phyloP scores from a whole-genome alignment of 331 rosid species.

The Quercus phellos region DNA sequence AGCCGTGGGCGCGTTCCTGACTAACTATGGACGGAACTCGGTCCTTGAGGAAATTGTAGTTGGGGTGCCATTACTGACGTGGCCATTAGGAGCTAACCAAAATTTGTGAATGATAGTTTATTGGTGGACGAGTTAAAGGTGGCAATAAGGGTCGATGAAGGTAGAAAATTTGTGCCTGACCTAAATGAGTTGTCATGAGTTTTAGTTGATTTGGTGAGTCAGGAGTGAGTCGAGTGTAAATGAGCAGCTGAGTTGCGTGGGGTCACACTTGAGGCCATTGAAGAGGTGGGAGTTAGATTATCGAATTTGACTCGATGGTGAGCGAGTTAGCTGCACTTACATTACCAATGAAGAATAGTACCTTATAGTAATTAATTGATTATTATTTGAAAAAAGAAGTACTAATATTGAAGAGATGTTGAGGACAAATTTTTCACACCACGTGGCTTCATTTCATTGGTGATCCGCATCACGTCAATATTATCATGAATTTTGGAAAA shows the following conservation, averaged over 20 bases:
- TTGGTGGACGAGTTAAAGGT: constrained; percentile 43
- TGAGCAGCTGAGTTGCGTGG: neutral
- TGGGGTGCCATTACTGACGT: constrained; percentile 38
- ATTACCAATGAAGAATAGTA: neutral
- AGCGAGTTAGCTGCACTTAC: neutral
- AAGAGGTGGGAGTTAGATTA: constrained; percentile 33
- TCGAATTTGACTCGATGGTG: neutral
- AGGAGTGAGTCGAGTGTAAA: neutral
- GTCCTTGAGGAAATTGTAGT: constrained; percentile 30
- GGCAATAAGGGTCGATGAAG: constrained; percentile 33
- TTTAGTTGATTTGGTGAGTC: constrained; percentile 21
- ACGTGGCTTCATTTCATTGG: too few relatives aligned
- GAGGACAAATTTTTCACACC: too few relatives aligned
- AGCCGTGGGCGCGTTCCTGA: constrained; percentile 44
- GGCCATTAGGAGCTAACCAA: constrained; percentile 50
- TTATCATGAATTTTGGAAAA: too few relatives aligned
- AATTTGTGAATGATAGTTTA: constrained; percentile 33
- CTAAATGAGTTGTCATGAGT: constrained; percentile 17
- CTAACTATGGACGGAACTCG: constrained; percentile 68
- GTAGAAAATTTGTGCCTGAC: constrained; percentile 20
- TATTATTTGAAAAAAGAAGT: too few relatives aligned
- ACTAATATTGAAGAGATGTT: too few relatives aligned
- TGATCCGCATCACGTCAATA: too few relatives aligned
- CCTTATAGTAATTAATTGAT: too few relatives aligned
- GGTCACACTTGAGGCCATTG: constrained; percentile 23